Percentiles rank a stretch among this genome's conserved stretches.
Evolutionary conservation across 164 flowering plant genomes (phyloP).

Genomic region (Magnolia kwangsiensis): DNA sequence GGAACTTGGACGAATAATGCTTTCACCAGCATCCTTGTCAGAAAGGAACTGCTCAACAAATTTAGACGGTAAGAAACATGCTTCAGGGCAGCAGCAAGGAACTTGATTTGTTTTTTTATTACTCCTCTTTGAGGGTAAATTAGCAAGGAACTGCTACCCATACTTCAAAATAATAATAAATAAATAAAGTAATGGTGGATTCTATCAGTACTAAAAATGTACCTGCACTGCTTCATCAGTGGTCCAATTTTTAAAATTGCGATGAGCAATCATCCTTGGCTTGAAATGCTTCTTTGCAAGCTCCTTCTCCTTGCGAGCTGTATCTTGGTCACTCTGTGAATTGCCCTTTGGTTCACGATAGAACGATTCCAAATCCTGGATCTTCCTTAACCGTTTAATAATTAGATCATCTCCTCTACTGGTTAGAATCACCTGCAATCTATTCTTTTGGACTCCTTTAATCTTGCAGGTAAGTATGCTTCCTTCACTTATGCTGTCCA

Average conservation of each 20-base stretch:
- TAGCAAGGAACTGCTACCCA: not conserved
- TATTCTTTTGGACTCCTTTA: slow-evolving; percentile 58
- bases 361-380: slow-evolving; percentile 49
- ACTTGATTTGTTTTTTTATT: no score
- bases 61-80: not conserved
- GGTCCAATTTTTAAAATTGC: slow-evolving; percentile 85
- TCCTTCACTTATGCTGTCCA: slow-evolving; percentile 38
- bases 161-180: not conserved
- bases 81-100: not conserved
- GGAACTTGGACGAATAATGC: slow-evolving; percentile 87
- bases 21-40: slow-evolving; percentile 89
- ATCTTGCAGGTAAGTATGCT: slow-evolving; percentile 74
- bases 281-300: slow-evolving; percentile 84
- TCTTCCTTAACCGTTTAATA: slow-evolving; percentile 35
- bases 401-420: slow-evolving; percentile 29
- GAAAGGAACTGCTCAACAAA: slow-evolving; percentile 54
- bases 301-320: slow-evolving; percentile 82
- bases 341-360: slow-evolving; percentile 66
- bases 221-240: slow-evolving; percentile 93
- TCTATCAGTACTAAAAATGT: not conserved
- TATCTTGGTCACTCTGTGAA: slow-evolving; percentile 56
- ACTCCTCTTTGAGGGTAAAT: not conserved
- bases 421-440: slow-evolving; percentile 65
- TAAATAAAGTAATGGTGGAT: not conserved
- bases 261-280: slow-evolving; percentile 95